phyloP scores from a whole-genome alignment of 129 eudicot genomes.

The Artemisia tridentata region DNA sequence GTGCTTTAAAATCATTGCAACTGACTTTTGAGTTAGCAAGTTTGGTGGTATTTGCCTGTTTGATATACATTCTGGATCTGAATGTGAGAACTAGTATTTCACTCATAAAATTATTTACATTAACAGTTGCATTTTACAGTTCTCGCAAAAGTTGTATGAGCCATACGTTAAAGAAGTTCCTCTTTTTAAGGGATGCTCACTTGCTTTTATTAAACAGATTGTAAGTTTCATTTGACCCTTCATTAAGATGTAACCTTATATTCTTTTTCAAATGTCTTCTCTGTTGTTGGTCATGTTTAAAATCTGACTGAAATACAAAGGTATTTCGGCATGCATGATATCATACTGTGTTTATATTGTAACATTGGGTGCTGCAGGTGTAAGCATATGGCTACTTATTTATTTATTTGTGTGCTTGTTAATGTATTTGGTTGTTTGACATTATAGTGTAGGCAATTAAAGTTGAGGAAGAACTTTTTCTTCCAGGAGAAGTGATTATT shows the following conservation, averaged over 20 bases:
- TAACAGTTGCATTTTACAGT: constrained; percentile 30
- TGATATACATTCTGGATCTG: too few relatives aligned
- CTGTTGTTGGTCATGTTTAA: background rate
- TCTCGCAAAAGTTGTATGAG: constrained; percentile 52
- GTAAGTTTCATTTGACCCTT: constrained; percentile 38
- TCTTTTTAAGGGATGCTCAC: constrained; percentile 66
- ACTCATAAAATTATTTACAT: too few relatives aligned
- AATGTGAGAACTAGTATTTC: too few relatives aligned
- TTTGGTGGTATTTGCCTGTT: constrained; percentile 55
- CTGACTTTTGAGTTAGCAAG: too few relatives aligned
- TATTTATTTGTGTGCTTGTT: background rate
- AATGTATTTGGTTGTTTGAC: constrained; percentile 5
- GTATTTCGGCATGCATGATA: too few relatives aligned
- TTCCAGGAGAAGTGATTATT: constrained; percentile 68
- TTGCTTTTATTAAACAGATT: constrained; percentile 49
- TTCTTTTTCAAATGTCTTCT: background rate
- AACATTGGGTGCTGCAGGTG: too few relatives aligned
- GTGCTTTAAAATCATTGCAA: too few relatives aligned
- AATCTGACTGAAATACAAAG: background rate
- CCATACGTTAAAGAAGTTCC: constrained; percentile 52
- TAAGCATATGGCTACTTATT: too few relatives aligned
- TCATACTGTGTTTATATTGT: too few relatives aligned
- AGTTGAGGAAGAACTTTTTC: constrained; percentile 67
- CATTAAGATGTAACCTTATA: background rate
- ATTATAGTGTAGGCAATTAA: constrained; percentile 53